Evolutionary conservation across 116 monocot genomes (phyloP).

Genomic region (Trichopus zeylanicus): DNA sequence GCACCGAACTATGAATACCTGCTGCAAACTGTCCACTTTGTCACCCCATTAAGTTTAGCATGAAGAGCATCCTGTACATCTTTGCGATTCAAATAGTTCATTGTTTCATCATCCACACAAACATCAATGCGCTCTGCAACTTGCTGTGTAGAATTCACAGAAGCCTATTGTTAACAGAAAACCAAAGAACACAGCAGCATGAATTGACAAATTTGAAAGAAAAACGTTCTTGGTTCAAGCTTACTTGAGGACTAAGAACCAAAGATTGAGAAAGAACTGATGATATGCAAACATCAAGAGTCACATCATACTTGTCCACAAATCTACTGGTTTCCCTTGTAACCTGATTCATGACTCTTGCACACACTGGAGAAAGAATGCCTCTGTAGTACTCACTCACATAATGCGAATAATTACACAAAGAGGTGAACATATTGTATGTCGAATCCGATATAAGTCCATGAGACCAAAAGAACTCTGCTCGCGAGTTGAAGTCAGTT

Average conservation of each 20-base stretch:
- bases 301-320: constrained; percentile 93
- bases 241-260: constrained; percentile 57
- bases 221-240: not conserved
- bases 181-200: not conserved
- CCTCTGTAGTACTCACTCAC: constrained; percentile 75
- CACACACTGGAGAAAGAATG: constrained; percentile 53
- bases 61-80: constrained; percentile 80
- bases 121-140: constrained; percentile 59
- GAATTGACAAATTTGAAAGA: not conserved
- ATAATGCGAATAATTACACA: constrained; percentile 89
- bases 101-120: constrained; percentile 87
- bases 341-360: constrained; percentile 70
- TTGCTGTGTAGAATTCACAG: constrained; percentile 47
- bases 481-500: constrained; percentile 91
- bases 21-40: constrained; percentile 82
- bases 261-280: constrained; percentile 77
- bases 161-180: not conserved
- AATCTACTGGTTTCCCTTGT: constrained; percentile 82
- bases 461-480: constrained; percentile 95
- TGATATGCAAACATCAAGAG: constrained; percentile 87
- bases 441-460: constrained; percentile 89
- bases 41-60: constrained; percentile 45
- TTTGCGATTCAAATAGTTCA: constrained; percentile 77
- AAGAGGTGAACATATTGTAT: constrained; percentile 52
- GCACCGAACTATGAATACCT: constrained; percentile 28